Evolutionary conservation across 176 grass and related monocot genomes (phyloP), one percentile per base, ranked within the genome.

Genomic region (Pontederia crassipes): DNA sequence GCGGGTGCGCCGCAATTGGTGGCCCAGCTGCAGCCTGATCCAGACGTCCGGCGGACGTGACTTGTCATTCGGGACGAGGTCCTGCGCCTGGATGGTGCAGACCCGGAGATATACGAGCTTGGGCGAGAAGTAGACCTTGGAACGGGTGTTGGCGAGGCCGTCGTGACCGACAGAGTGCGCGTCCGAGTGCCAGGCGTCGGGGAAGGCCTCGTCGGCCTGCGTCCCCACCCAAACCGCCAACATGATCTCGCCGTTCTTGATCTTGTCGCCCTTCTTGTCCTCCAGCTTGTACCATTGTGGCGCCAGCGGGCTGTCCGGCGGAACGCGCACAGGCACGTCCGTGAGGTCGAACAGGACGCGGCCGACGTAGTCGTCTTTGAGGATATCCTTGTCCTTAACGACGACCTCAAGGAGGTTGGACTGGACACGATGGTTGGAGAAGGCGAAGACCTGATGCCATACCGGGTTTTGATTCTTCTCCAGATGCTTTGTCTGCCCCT

Each of bases 81-180:
- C 92, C 80, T 91, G 92, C 12, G 87, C 92, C 27, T 46, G 83
- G 51, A 91, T 58, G 29, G 71, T 78, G 11, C 62, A 56, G 20
- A 97, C 78, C 1, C 87, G 83, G 48, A 97, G 82, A 73, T 97
- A 97, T 0, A 85, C 65, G 57, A 97, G 86, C 73, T 83, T 97
- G 47, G 92, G 92, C 12, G 92, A 91, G 76, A 97, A 91, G 71
- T 97, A 97, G 8, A 97, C 92, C 80, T 97, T 88, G 51, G 81
- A 78, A 55, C 92, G 83, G 10, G 87, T 91, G 77, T 89, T 85
- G 1, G 73, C 62, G 47, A 97, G 73, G 28, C 72, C 81, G 0
- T 70, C 71, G 0, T 76, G 73, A 0, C 60, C 64, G 6, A 86
- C 67, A 0, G 28, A 55, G 56, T 88, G 87, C 12, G 84, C 87